A percentile compares a stretch with the other conserved stretches of the same genome.
Evolutionary conservation across 2,329 filamentous ascomycete genomes (phyloP).

Genomic region (Fusarium sp.): DNA sequence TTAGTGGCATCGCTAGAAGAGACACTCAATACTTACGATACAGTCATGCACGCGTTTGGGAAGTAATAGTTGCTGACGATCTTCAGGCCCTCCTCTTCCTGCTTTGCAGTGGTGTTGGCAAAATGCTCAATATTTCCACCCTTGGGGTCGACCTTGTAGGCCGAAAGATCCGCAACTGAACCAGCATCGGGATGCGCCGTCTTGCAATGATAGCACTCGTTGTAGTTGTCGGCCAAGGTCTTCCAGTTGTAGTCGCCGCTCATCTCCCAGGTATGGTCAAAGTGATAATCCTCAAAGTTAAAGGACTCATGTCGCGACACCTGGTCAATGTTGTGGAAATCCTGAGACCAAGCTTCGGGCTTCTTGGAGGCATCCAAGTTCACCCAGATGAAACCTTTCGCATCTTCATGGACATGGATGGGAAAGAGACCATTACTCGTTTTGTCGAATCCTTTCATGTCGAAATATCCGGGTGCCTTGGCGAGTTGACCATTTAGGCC

Average conservation of each 20-base stretch:
- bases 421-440: slow-evolving; percentile 64
- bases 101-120: slow-evolving; percentile 8
- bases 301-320: slow-evolving; percentile 57
- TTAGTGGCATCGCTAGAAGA: neutral
- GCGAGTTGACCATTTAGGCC: slow-evolving; percentile 66
- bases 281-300: slow-evolving; percentile 64
- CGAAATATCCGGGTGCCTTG: slow-evolving; percentile 69
- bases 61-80: slow-evolving; percentile 36
- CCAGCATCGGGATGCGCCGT: slow-evolving; percentile 15
- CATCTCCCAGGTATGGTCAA: slow-evolving; percentile 67
- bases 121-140: slow-evolving; percentile 33
- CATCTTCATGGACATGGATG: slow-evolving; percentile 64
- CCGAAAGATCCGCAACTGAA: neutral
- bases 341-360: slow-evolving; percentile 62
- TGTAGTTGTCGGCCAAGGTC: slow-evolving; percentile 55
- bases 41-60: slow-evolving; percentile 30
- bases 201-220: slow-evolving; percentile 33
- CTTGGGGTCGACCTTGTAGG: slow-evolving; percentile 16
- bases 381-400: slow-evolving; percentile 68
- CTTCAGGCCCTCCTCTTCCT: slow-evolving; percentile 12
- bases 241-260: slow-evolving; percentile 69
- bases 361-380: slow-evolving; percentile 61
- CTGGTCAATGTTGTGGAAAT: slow-evolving; percentile 59
- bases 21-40: slow-evolving; percentile 16
- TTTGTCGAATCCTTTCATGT: slow-evolving; percentile 66